Base-by-base conservation (phyloP, 148 eudicot species). In the Arbutus unedo region DNA sequence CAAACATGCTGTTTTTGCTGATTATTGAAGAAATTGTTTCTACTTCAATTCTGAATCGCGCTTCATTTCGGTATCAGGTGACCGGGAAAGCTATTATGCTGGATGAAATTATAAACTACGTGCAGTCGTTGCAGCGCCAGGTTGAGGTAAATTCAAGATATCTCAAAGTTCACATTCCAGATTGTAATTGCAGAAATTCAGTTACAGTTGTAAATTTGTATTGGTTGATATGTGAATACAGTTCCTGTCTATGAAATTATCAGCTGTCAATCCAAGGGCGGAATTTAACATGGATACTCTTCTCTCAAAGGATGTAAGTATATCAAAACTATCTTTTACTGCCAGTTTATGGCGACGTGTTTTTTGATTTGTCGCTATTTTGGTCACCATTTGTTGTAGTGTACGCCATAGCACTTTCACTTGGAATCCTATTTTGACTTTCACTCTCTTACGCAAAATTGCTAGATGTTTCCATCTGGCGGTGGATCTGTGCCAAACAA, bases 31-130 rank as follows among this genome's bases (percentile, higher is more conserved):
- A 2, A 21, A 3, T 60, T 2, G 45, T 53, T 70, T 81, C 25
- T 45, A 23, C 38, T 50, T 43, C 48, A 51, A 11, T 64, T 13
- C 19, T 60, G 18, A 75, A 71, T 56, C 56, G 11, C 79, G 74
- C 57, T 68, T 56, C 8, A 67, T 51, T 86, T 57, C 75, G 49
- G 4, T 25, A 59, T 41, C 74, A 92, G 97, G 93, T 95, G 48
- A 95, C 97, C 15, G 98, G 98, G 66, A 95, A 95, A 88, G 95
- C 96, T 74, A 92, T 94, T 76, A 93, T 95, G 87, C 95, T 95
- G 82, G 98, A 95, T 86, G 98, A 95, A 85, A 95, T 95, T 86
- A 95, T 95, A 81, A 95, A 95, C 66, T 95, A 95, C 67, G 98
- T 95, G 80, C 98, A 95, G 86, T 93, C 98, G 21, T 84, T 95